phyloP scores from a whole-genome alignment of 1,284 basidiomycete species.

The Boletus mariae region DNA sequence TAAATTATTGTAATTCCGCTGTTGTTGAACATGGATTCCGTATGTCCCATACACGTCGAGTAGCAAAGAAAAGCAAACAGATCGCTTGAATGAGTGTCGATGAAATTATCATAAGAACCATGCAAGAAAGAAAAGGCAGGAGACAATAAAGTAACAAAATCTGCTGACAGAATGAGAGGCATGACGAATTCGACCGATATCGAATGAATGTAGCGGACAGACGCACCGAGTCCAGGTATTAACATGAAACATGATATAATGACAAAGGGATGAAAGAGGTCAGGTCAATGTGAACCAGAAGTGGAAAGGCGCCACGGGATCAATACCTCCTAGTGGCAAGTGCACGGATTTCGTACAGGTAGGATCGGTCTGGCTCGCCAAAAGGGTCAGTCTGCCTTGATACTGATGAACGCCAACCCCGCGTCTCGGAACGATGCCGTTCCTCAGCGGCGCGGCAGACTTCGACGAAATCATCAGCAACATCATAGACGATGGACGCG shows the following conservation, averaged over 20 bases:
- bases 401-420: constrained; percentile 65
- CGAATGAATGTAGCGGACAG: constrained; percentile 21
- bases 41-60: constrained; percentile 34
- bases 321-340: constrained; percentile 77
- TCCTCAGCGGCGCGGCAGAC: constrained; percentile 74
- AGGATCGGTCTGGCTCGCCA: constrained; percentile 52
- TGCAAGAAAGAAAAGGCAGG: constrained; percentile 17
- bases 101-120: constrained; percentile 19
- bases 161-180: constrained; percentile 30
- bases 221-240: constrained; percentile 21
- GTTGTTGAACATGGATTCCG: constrained; percentile 33
- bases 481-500: constrained; percentile 68
- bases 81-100: constrained; percentile 22
- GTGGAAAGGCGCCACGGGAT: constrained; percentile 19
- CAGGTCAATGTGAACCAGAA: constrained; percentile 2
- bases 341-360: constrained; percentile 75
- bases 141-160: constrained; percentile 28
- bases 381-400: constrained; percentile 40
- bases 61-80: constrained; percentile 17
- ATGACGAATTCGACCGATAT: constrained; percentile 17
- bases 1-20: constrained; percentile 23
- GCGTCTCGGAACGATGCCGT: constrained; percentile 78
- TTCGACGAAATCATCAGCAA: constrained; percentile 68
- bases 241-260: constrained; percentile 12
- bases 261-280: constrained; percentile 3